Conservation (phyloP, 768 basidiomycete genomes). For the Lyophyllum decastes region DNA sequence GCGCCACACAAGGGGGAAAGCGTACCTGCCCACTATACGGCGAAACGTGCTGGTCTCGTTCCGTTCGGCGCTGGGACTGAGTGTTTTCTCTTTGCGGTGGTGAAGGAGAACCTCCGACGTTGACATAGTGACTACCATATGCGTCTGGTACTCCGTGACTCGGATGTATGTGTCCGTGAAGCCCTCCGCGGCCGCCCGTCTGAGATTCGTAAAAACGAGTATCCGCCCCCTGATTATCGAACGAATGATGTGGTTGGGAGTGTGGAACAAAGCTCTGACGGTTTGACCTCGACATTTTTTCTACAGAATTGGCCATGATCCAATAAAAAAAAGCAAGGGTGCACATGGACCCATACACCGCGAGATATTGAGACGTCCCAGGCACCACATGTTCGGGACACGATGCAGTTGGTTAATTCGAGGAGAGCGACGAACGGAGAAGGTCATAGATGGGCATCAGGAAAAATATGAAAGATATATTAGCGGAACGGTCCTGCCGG, state of each 20-base stretch:
- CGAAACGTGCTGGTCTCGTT: not conserved
- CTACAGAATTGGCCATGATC: conserved; percentile 8
- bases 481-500: conserved; percentile 9
- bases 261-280: conserved; percentile 10
- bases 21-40: conserved; percentile 9
- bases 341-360: conserved; percentile 17
- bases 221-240: conserved; percentile 15
- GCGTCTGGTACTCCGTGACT: conserved; percentile 6
- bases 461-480: conserved; percentile 11
- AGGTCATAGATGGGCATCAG: not conserved
- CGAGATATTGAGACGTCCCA: not conserved
- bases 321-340: conserved; percentile 5
- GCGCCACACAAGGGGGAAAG: conserved; percentile 13
- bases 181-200: conserved; percentile 12
- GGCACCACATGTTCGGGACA: conserved; percentile 10
- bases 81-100: not conserved
- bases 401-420: not conserved
- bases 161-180: conserved; percentile 7
- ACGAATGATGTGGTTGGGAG: conserved; percentile 5
- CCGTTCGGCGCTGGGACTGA: not conserved
- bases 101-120: not conserved
- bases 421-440: conserved; percentile 2
- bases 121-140: not conserved
- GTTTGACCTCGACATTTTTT: conserved; percentile 14
- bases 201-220: conserved; percentile 18